Evolutionary conservation across 352 stramenopile genomes (phyloP).

Genomic region (Phytophthora constricta): DNA sequence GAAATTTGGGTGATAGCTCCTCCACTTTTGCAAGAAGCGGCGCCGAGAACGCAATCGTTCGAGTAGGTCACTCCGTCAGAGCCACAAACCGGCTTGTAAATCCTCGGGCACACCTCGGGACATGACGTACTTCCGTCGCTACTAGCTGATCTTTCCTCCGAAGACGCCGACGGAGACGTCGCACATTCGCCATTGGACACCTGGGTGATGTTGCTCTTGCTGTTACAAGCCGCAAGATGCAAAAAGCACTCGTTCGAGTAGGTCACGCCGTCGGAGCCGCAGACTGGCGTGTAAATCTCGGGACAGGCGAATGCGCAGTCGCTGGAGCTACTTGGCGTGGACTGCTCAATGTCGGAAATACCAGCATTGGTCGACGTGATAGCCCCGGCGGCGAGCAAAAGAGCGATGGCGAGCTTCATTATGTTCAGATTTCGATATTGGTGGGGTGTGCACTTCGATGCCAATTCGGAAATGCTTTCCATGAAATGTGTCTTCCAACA

Average conservation of each 20-base stretch:
- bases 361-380: not conserved
- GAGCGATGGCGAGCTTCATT: not conserved
- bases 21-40: conserved; percentile 37
- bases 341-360: not conserved
- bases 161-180: not conserved
- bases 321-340: not conserved
- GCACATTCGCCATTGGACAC: conserved; percentile 19
- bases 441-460: too few relatives aligned
- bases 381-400: conserved; percentile 8
- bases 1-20: conserved; percentile 24
- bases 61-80: conserved; percentile 46
- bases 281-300: conserved; percentile 30
- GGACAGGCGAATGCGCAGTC: conserved; percentile 4
- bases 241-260: conserved; percentile 41
- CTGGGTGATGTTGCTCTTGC: conserved; percentile 14
- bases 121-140: conserved; percentile 1
- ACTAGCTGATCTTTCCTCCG: not conserved
- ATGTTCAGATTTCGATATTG: too few relatives aligned
- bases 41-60: conserved; percentile 40
- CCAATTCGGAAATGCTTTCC: not conserved
- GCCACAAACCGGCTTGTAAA: conserved; percentile 36
- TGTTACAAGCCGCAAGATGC: conserved; percentile 28
- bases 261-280: conserved; percentile 32
- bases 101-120: conserved; percentile 18
- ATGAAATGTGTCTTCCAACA: too few relatives aligned